A percentile compares a stretch with the other conserved stretches of the same genome.
Evolutionary conservation across 148 eudicot genomes (phyloP).

Genomic region (Rhododendron henanense): DNA sequence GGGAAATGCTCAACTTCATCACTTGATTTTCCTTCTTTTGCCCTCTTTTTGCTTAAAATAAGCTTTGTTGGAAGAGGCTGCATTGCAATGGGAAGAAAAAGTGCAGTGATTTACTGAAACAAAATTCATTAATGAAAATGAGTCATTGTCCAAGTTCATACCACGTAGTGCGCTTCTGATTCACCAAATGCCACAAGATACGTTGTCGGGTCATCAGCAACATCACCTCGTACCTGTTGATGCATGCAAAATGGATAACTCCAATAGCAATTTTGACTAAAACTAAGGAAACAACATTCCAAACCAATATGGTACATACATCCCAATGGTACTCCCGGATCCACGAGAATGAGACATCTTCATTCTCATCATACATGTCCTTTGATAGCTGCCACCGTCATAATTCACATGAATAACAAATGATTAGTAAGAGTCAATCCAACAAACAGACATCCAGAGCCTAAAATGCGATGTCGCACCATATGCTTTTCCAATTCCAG

Average conservation of each 20-base stretch:
- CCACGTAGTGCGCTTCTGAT: conserved; percentile 74
- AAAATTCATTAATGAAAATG: neutral
- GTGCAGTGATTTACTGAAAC: neutral
- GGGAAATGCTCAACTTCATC: conserved; percentile 87
- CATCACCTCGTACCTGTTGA: conserved; percentile 84
- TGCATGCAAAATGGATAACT: neutral
- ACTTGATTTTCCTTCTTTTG: conserved; percentile 72
- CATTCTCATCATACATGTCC: conserved; percentile 80
- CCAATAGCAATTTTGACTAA: neutral
- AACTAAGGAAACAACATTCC: neutral
- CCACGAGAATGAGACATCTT: conserved; percentile 84
- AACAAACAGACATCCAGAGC: neutral
- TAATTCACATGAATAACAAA: neutral
- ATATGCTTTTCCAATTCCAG: neutral
- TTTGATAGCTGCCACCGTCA: conserved; percentile 66
- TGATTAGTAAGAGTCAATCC: neutral
- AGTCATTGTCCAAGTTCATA: conserved; percentile 18
- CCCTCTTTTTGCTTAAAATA: conserved; percentile 76
- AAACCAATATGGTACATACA: conserved; percentile 42
- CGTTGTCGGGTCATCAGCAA: conserved; percentile 76
- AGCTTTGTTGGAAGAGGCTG: conserved; percentile 96
- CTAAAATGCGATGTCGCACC: neutral
- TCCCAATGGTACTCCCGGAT: conserved; percentile 97
- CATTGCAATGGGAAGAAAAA: conserved; percentile 15
- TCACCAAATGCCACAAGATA: conserved; percentile 86